Base-by-base conservation (phyloP, 805 yeast species). In the Barnettozyma californica region DNA sequence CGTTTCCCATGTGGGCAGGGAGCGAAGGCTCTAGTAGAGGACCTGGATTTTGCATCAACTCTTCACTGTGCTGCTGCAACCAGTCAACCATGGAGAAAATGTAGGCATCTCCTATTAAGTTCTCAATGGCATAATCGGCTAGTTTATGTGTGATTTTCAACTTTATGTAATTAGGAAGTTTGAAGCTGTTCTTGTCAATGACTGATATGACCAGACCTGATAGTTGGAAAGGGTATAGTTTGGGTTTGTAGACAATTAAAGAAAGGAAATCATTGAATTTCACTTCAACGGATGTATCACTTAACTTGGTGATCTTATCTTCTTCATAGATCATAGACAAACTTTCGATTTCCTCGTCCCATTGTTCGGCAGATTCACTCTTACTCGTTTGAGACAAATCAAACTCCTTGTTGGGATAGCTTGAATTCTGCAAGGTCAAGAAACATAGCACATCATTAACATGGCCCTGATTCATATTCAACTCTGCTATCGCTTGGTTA, bases 261-360 rank as follows among this genome's bases (percentile, higher is more conserved):
- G 66, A 59, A 18, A 74, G 46, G 10, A 67, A 35, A 5, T 62
- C 59, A 48, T 53, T 52, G 41, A 61, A 53, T 25, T 54, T 50
- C 9, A 57, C 49, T 23, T 36, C 23, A 1, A 60, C 40, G 1
- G 54, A 46, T 2, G 45, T 50, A 53, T 70, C 53, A 62, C 47
- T 53, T 52, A 66, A 18, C 56, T 34, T 33, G 54, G 51, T 52
- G 10, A 73, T 50, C 26, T 68, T 61, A 20, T 62, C 62, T 1
- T 68, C 59, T 27, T 60, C 60, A 47, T 81, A 85, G 20, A 88
- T 78, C 36, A 83, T 75, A 19, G 68, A 61, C 50, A 91, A 65
- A 43, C 89, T 81, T 49, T 84, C 89, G 14, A 83, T 60, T 59
- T 91, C 97, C 60, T 86, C 86, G 0, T 68, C 63, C 97, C 97